Base-by-base conservation (phyloP, 768 basidiomycete species). In the Boletus tylopilopsis region DNA sequence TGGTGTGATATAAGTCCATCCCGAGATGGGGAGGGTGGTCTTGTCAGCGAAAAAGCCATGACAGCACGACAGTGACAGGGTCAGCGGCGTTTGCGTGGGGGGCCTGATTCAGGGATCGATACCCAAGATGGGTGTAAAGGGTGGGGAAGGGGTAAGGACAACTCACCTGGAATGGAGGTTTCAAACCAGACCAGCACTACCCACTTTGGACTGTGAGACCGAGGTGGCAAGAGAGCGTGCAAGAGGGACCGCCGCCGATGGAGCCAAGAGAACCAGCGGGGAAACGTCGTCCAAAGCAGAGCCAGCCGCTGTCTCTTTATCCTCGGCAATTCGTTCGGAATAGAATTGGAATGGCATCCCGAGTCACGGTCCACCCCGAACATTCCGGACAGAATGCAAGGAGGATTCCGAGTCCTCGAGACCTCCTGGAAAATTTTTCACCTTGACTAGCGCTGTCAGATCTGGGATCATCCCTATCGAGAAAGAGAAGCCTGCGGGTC, bases 41-140 rank as follows among this genome's bases (percentile, higher is more conserved):
- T 64, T 37, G 65, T 64, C 27, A 68, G 57, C 23, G 65, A 57
- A 53, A 71, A 69, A 42, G 71, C 45, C 71, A 72, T 71, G 45
- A 54, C 53, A 49, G 54, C 19, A 50, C 45, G 42, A 51, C 45
- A 42, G 27, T 40, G 55, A 46, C 46, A 54, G 51, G 11, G 19
- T 43, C 45, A 37, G 36, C 38, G 42, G 32, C 24, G 33, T 54
- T 57, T 49, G 25, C 15, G 49, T 45, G 41, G 7, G 41, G 7
- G 24, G 21, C 33, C 56, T 59, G 47, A 33, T 19, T 37, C 23
- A 38, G 45, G 50, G 35, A 22, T 30, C 23, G 4, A 18, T 24
- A 39, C 30, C 44, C 22, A 44, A 35, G 57, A 35, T 21, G 34
- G 45, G 46, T 40, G 34, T 35, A 42, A 21, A 35, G 10, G 37